These are phyloP conservation scores for Kwoniella sp. DNA, from an alignment of 768 basidiomycete species.

Conservation along the genomic window DNA sequence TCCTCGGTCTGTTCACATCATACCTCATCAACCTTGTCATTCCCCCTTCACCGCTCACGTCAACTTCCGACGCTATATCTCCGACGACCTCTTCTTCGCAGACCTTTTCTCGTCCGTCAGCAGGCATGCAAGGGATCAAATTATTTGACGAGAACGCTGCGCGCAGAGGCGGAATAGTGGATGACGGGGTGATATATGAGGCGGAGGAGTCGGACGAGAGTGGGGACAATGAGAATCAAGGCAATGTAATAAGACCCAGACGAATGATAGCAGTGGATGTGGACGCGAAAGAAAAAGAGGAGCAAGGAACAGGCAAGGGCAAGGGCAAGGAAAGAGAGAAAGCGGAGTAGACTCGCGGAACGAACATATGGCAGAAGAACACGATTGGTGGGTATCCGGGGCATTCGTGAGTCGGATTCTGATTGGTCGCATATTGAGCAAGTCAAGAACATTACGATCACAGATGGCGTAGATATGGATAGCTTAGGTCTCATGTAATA, in stretches of 20 bases:
- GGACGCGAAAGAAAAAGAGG: too few relatives aligned
- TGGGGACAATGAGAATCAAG: slow-evolving; percentile 5
- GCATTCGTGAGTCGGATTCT: too few relatives aligned
- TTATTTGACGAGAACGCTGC: slow-evolving; percentile 42
- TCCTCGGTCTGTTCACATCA: slow-evolving; percentile 27
- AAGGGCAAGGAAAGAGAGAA: too few relatives aligned
- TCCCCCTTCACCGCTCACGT: slow-evolving; percentile 16
- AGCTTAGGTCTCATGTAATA: too few relatives aligned
- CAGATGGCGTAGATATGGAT: too few relatives aligned
- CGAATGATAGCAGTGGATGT: not conserved
- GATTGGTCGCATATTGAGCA: too few relatives aligned
- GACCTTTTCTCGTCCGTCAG: not conserved
- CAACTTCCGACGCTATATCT: not conserved
- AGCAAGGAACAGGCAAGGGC: too few relatives aligned
- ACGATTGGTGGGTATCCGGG: too few relatives aligned
- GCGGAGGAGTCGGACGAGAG: slow-evolving; percentile 20
- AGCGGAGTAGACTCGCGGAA: too few relatives aligned
- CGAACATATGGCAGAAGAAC: too few relatives aligned
- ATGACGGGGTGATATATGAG: slow-evolving; percentile 34
- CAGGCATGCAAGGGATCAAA: not conserved
- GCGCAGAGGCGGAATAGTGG: slow-evolving; percentile 34
- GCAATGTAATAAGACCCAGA: not conserved
- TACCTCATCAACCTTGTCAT: slow-evolving; percentile 22
- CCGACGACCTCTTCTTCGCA: not conserved
- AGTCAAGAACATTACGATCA: too few relatives aligned